Base-by-base conservation (phyloP, 192 early-diverging fungal species). In the Backusella luteola region DNA sequence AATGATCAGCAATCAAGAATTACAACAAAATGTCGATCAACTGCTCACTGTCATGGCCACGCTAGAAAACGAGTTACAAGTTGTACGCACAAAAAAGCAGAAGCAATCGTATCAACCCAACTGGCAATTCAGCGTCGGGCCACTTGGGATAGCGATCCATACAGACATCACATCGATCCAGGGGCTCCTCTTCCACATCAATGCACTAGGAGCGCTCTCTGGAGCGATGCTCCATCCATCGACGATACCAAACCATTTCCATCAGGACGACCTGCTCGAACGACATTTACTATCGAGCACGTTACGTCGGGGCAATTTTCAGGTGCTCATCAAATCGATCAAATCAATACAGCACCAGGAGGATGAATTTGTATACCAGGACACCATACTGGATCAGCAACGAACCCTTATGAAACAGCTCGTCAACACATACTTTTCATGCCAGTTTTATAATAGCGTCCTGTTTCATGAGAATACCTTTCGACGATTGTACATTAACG, bases 401-500 rank as follows among this genome's bases (percentile, higher is more conserved):
- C 11, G 11, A 63, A 4, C 12, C 9, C 26, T 63, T 4, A 63
- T 63, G 56, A 63, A 68, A 9, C 36, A 34, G 11, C 29, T 75
- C 0, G 19, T 75, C 0, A 42, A 75, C 4, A 26, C 29, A 1
- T 75, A 75, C 36, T 75, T 75, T 38, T 32, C 23, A 4, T 75
- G 74, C 35, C 36, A 67, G 21, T 68, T 68, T 11, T 46, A 14
- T 6, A 66, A 39, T 46, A 42, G 7, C 1, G 42, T 75, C 23
- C 9, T 68, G 9, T 68, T 66, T 53, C 74, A 75, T 23, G n/a
- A 75, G 21, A 19, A 12, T 4, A 56, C 77, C 29, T 79, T 79
- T 63, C 38, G 26, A 21, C 5, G 53, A 35, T 35, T 74, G 46
- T 78, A 3, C n/a, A 74, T 34, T 8, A 26, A 41, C 17, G 29